A percentile compares a stretch with the other conserved stretches of the same genome.
Conservation (phyloP, 108 stramenopile genomes). For the Conticribra guillardii region DNA sequence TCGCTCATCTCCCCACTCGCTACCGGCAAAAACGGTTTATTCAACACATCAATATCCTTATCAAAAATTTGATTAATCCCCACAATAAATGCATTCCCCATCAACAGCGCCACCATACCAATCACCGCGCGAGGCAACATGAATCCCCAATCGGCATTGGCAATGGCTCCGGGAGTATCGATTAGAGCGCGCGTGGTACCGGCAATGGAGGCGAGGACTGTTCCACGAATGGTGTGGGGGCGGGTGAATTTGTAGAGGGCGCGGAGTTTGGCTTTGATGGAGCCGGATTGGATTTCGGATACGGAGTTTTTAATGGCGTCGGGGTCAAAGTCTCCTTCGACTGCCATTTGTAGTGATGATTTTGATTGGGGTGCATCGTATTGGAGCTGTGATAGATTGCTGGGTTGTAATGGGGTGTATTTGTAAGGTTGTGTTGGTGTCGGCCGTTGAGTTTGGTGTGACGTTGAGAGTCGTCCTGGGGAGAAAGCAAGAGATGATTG, state of each 20-base stretch:
- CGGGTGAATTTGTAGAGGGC: constrained; percentile 96
- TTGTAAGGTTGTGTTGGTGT: not conserved
- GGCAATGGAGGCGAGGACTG: constrained; percentile 92
- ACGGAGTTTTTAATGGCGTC: constrained; percentile 65
- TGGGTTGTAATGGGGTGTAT: not conserved
- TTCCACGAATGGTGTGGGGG: constrained; percentile 97
- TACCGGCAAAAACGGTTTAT: constrained; percentile 96
- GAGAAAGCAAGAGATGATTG: too few species aligned
- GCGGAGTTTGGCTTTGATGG: constrained; percentile 70
- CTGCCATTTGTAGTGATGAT: constrained; percentile 43
- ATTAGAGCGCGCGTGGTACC: constrained; percentile 89
- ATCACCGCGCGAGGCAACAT: constrained; percentile 86
- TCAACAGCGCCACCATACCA: constrained; percentile 89
- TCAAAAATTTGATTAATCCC: constrained; percentile 98
- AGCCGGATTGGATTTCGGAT: constrained; percentile 63
- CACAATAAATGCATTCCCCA: constrained; percentile 97
- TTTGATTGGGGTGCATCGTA: not conserved
- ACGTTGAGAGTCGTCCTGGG: too few species aligned
- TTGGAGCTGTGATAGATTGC: not conserved
- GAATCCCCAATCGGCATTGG: constrained; percentile 63
- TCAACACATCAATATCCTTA: constrained; percentile 93
- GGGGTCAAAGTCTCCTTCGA: constrained; percentile 90
- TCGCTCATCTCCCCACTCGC: constrained; percentile 94
- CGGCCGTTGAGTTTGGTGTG: too few species aligned
- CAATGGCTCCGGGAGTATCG: constrained; percentile 82